phyloP scores from a whole-genome alignment of 1,284 basidiomycete species.

The Apiotrichum sp. region DNA sequence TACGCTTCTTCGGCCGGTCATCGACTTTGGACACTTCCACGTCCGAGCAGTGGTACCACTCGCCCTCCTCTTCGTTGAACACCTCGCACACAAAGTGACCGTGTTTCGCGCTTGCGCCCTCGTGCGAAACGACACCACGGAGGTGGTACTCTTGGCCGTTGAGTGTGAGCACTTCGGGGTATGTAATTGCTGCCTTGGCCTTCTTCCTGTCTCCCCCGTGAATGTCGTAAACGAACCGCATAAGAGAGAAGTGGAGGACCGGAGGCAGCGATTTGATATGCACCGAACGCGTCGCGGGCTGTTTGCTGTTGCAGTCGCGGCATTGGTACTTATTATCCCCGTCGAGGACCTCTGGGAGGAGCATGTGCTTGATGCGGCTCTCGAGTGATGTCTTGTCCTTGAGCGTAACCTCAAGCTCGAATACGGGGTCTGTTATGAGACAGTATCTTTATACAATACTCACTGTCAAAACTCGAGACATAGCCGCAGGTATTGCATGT shows the following conservation, averaged over 20 bases:
- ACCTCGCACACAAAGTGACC: slow-evolving; percentile 90
- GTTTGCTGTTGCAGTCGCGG: slow-evolving; percentile 60
- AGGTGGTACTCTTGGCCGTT: slow-evolving; percentile 58
- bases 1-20: slow-evolving; percentile 19
- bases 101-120: slow-evolving; percentile 71
- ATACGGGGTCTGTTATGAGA: slow-evolving; percentile 49
- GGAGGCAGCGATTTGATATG: slow-evolving; percentile 66
- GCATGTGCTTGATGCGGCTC: slow-evolving; percentile 58
- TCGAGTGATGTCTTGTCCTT: slow-evolving; percentile 67
- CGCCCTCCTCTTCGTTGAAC: slow-evolving; percentile 60
- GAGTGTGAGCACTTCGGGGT: slow-evolving; percentile 64
- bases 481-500: slow-evolving; percentile 63
- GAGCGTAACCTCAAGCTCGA: slow-evolving; percentile 79
- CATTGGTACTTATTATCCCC: slow-evolving; percentile 85
- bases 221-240: slow-evolving; percentile 83
- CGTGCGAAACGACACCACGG: slow-evolving; percentile 73
- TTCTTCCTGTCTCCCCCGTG: slow-evolving; percentile 71
- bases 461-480: slow-evolving; percentile 8
- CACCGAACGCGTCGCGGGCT: slow-evolving; percentile 69
- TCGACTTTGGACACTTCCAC: slow-evolving; percentile 49
- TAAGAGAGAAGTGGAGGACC: slow-evolving; percentile 74
- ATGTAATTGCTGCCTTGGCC: slow-evolving; percentile 67
- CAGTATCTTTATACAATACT: neutral
- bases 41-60: slow-evolving; percentile 90
- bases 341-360: slow-evolving; percentile 63